Percentiles rank a stretch among this genome's conserved stretches.
phyloP scores from a whole-genome alignment of 2,329 filamentous ascomycete genomes.

The Macrophomina tecta region DNA sequence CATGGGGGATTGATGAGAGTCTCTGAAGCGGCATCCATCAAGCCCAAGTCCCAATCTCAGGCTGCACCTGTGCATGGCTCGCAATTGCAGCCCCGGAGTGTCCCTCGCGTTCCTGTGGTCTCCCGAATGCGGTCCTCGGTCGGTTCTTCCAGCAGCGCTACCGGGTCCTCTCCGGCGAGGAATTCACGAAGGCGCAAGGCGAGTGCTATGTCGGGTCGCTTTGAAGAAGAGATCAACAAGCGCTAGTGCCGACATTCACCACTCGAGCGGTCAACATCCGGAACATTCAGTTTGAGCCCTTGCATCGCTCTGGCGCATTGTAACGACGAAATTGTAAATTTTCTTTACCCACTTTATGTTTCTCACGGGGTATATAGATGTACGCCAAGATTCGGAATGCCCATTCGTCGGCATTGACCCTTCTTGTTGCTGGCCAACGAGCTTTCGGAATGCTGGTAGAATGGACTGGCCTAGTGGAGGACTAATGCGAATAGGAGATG shows the following conservation, averaged over 20 bases:
- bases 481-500: neutral
- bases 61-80: neutral
- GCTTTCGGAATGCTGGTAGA: too few species aligned
- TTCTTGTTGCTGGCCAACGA: neutral
- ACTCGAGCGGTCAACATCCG: too few species aligned
- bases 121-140: constrained; percentile 12
- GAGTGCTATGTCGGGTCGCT: neutral
- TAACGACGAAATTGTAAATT: too few species aligned
- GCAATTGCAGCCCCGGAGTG: neutral
- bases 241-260: neutral
- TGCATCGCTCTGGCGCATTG: neutral
- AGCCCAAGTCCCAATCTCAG: neutral
- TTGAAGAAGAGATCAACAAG: neutral
- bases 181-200: neutral
- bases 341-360: too few species aligned
- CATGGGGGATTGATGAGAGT: neutral
- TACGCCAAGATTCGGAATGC: too few species aligned
- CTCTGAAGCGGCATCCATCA: neutral
- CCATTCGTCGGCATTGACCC: too few species aligned
- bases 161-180: neutral
- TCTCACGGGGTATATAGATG: too few species aligned
- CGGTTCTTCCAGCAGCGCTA: neutral
- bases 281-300: too few species aligned
- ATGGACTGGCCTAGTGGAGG: too few species aligned
- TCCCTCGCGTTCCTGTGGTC: neutral